Conservation (phyloP, 2,329 filamentous ascomycete species). For the Phoma sp. region DNA sequence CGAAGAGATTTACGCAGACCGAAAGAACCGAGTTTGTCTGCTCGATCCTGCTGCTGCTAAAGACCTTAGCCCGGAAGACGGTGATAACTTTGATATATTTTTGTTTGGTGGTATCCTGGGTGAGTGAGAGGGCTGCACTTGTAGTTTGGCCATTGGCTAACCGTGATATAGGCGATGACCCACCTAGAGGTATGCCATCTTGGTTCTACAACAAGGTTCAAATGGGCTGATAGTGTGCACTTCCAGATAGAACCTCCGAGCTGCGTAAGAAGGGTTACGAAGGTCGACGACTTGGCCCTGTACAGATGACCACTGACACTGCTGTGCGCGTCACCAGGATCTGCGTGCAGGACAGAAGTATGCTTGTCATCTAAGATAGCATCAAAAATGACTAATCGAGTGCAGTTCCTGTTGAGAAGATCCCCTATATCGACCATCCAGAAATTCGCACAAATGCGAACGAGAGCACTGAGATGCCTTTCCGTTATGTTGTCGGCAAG, state of each 20-base stretch:
- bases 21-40: slow-evolving; percentile 81
- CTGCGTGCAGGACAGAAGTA: slow-evolving; percentile 83
- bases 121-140: slow-evolving; percentile 49
- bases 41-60: slow-evolving; percentile 83
- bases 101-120: slow-evolving; percentile 95
- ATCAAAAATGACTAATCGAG: slow-evolving; percentile 22
- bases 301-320: slow-evolving; percentile 98
- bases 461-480: slow-evolving; percentile 97
- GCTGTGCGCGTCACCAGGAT: slow-evolving; percentile 92
- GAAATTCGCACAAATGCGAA: slow-evolving; percentile 89
- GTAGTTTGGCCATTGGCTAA: slow-evolving; percentile 28
- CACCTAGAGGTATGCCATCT: slow-evolving; percentile 75
- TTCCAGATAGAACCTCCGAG: slow-evolving; percentile 88
- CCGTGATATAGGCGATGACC: slow-evolving; percentile 76
- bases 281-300: slow-evolving; percentile 83
- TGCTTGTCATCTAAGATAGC: slow-evolving; percentile 33
- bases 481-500: slow-evolving; percentile 84
- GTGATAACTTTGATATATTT: slow-evolving; percentile 83
- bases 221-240: slow-evolving; percentile 27
- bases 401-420: slow-evolving; percentile 75
- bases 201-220: not conserved
- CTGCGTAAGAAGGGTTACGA: slow-evolving; percentile 90
- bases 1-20: slow-evolving; percentile 76
- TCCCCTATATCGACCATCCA: slow-evolving; percentile 85
- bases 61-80: slow-evolving; percentile 85